phyloP scores from a whole-genome alignment of 2,329 filamentous ascomycete species.

The Sporothrix brasiliensis region DNA sequence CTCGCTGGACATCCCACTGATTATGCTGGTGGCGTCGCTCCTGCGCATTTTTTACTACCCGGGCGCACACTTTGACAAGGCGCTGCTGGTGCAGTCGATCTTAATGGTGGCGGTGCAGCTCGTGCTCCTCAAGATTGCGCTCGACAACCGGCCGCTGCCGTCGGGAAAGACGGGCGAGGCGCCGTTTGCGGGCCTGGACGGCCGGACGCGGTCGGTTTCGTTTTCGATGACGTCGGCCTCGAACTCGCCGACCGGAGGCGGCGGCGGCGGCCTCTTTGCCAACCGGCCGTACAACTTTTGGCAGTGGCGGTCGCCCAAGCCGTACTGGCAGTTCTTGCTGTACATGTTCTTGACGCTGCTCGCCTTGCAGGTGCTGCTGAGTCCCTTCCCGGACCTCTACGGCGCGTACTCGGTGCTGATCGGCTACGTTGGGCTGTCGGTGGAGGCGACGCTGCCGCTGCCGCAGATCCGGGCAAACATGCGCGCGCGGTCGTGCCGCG shows the following conservation, averaged over 20 bases:
- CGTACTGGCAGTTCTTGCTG: conserved; percentile 77
- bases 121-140: conserved; percentile 66
- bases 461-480: conserved; percentile 76
- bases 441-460: conserved; percentile 80
- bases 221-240: no score
- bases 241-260: not conserved
- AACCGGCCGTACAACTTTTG: conserved; percentile 75
- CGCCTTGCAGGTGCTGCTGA: conserved; percentile 68
- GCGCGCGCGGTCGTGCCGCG: conserved; percentile 69
- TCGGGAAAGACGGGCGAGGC: conserved; percentile 64
- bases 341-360: conserved; percentile 66
- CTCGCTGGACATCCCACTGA: conserved; percentile 70
- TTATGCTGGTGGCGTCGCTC: conserved; percentile 71
- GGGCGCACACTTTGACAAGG: conserved; percentile 65
- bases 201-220: not conserved
- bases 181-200: conserved; percentile 63
- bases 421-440: conserved; percentile 73
- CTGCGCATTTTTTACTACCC: conserved; percentile 72
- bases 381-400: conserved; percentile 61
- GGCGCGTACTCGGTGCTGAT: conserved; percentile 66
- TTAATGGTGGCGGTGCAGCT: conserved; percentile 67
- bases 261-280: conserved; percentile 41
- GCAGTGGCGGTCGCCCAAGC: conserved; percentile 75
- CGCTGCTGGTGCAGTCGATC: conserved; percentile 65
- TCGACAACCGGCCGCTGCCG: conserved; percentile 66